phyloP scores from a whole-genome alignment of 441 rosid genomes.

The Populus tomentosa region DNA sequence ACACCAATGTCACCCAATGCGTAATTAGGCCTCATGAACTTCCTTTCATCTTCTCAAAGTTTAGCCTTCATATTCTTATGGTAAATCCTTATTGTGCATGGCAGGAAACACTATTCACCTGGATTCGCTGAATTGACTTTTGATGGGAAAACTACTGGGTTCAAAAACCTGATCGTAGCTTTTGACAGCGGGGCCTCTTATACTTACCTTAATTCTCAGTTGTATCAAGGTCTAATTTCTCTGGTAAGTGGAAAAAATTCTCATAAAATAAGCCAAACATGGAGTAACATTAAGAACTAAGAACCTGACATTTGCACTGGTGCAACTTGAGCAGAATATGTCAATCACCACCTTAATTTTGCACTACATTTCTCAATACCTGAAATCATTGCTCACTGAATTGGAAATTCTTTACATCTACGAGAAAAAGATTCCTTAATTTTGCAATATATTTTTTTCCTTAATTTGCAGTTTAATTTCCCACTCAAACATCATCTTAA shows the following conservation, averaged over 20 bases:
- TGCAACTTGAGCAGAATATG: not conserved
- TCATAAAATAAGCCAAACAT: not conserved
- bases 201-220: slow-evolving; percentile 56
- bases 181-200: slow-evolving; percentile 88
- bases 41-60: not conserved
- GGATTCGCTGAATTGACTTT: slow-evolving; percentile 57
- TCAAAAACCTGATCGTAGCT: slow-evolving; percentile 37
- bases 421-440: no score
- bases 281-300: no score
- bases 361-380: no score
- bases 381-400: no score
- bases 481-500: not conserved
- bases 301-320: not conserved
- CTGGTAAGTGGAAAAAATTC: slow-evolving; percentile 35
- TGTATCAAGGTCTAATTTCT: slow-evolving; percentile 45
- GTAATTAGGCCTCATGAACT: slow-evolving; percentile 32
- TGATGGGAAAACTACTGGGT: slow-evolving; percentile 52
- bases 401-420: no score
- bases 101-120: slow-evolving; percentile 71
- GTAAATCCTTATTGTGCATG: slow-evolving; percentile 1
- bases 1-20: slow-evolving; percentile 58
- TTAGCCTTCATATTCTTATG: not conserved
- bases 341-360: not conserved
- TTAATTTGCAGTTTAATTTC: not conserved
- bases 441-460: no score